phyloP scores from a whole-genome alignment of 306 rosid genomes.

The Trifolium subterraneum region DNA sequence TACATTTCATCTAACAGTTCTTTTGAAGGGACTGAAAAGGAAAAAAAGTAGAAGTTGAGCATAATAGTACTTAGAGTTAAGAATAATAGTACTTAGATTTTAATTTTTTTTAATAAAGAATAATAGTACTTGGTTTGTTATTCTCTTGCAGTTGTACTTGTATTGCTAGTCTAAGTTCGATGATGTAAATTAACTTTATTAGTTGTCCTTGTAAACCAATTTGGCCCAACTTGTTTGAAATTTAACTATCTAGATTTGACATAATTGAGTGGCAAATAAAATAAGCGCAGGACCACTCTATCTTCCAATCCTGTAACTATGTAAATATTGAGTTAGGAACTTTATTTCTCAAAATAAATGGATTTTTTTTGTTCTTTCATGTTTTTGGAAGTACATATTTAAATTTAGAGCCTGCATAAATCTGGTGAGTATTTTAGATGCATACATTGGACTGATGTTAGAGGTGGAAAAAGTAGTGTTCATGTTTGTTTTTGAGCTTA shows the following conservation, averaged over 20 bases:
- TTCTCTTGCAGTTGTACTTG: conserved; percentile 38
- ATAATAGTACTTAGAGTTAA: conserved; percentile 9
- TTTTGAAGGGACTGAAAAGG: conserved; percentile 36
- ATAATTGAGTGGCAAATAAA: not conserved
- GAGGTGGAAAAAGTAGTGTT: too few relatives aligned
- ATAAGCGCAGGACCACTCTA: not conserved
- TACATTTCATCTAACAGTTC: conserved; percentile 47
- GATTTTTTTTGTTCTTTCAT: too few relatives aligned
- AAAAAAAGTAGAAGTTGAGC: conserved; percentile 17
- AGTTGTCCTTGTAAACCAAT: conserved; percentile 15
- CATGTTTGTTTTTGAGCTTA: too few relatives aligned
- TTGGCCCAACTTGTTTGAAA: not conserved
- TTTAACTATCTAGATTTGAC: not conserved
- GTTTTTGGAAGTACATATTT: too few relatives aligned
- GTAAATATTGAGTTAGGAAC: too few relatives aligned
- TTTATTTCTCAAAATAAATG: too few relatives aligned
- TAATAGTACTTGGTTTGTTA: conserved; percentile 20
- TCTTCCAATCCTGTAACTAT: too few relatives aligned
- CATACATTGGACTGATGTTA: too few relatives aligned
- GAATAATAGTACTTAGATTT: not conserved
- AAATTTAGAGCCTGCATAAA: too few relatives aligned
- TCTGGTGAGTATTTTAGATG: too few relatives aligned
- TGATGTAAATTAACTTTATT: conserved; percentile 7
- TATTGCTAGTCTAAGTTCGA: conserved; percentile 35
- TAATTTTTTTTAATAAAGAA: not conserved